These are phyloP conservation scores for Spirogloea muscicola DNA, from an alignment of 139 green algal species.

Conservation along the genomic window DNA sequence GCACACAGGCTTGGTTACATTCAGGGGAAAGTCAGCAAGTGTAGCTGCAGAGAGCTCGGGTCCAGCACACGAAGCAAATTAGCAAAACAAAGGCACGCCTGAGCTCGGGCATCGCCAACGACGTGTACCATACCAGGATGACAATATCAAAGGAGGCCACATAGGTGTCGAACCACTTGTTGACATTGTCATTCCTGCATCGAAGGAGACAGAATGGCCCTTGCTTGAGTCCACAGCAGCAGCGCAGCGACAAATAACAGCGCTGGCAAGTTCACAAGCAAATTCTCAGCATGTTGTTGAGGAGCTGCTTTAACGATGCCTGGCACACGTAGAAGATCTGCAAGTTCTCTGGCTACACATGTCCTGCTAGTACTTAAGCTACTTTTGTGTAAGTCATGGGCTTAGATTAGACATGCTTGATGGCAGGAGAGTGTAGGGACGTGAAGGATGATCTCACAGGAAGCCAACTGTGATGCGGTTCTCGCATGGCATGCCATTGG, in stretches of 20 bases:
- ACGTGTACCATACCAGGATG: background rate
- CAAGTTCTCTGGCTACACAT: too few relatives aligned
- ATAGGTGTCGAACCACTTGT: slow-evolving; percentile 19
- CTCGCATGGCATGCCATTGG: slow-evolving; percentile 22
- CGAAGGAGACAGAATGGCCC: background rate
- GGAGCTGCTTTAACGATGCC: background rate
- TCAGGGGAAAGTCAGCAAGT: background rate
- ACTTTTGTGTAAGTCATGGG: background rate
- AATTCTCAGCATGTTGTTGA: background rate
- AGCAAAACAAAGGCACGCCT: background rate
- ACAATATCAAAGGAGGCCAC: slow-evolving; percentile 24
- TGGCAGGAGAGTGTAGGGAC: background rate
- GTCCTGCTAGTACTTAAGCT: background rate
- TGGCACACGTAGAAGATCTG: background rate
- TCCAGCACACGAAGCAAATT: background rate
- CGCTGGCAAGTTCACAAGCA: background rate
- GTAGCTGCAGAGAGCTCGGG: background rate
- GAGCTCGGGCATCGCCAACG: background rate
- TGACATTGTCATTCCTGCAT: slow-evolving; percentile 39
- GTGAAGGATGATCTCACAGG: slow-evolving; percentile 5
- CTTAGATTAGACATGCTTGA: background rate
- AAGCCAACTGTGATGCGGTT: slow-evolving; percentile 39
- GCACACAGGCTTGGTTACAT: background rate
- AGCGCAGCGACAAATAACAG: background rate
- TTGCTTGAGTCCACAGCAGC: background rate